Evolutionary conservation across 257 asterid species (phyloP), one percentile per base, ranked within the genome.

Genomic region (Rhazya stricta): DNA sequence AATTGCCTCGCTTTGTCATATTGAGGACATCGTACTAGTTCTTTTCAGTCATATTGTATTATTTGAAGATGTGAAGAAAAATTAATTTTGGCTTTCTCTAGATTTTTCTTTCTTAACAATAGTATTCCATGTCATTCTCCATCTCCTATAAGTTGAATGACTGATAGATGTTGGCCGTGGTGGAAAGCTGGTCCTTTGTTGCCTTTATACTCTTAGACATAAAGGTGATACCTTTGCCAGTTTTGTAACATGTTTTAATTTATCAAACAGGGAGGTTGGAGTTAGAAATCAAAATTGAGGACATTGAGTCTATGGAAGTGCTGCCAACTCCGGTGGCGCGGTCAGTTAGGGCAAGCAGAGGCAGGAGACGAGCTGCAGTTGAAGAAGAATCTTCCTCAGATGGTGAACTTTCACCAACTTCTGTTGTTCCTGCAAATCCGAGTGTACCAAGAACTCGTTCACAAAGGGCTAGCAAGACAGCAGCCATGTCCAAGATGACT

Each of bases 381-480:
- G 84, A 62, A 62, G 88, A 82, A 62, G 86, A 80, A 51, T 85
- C 92, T 46, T 88, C 94, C 67, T 89, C 98, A 1, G 91, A 86
- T 21, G 96, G 82, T 1, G 96, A 94, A 73, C 21, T 62, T 39
- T 84, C 96, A 36, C 93, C 92, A 0, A 79, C 88, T 66, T 86
- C 93, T 6, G 94, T 84, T 36, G 93, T 86, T 71, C 92, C 96
- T 4, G 69, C 72, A 19, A 81, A 71, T 54, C 83, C 86, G 50
- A 83, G 80, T 72, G 86, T 75, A 71, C 46, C n/a, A 37, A 76
- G 88, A 84, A 77, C 83, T 48, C 90, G 96, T 34, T 89, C 97
- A 2, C 96, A 93, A 66, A 87, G 98, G 84, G 97, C 96, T 51
- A 90, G 98, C 89, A 94, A 91, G 85, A 87, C 98, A 21, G 93